Evolutionary conservation across 805 yeast species (phyloP).

Genomic region (Ogataea angusta): DNA sequence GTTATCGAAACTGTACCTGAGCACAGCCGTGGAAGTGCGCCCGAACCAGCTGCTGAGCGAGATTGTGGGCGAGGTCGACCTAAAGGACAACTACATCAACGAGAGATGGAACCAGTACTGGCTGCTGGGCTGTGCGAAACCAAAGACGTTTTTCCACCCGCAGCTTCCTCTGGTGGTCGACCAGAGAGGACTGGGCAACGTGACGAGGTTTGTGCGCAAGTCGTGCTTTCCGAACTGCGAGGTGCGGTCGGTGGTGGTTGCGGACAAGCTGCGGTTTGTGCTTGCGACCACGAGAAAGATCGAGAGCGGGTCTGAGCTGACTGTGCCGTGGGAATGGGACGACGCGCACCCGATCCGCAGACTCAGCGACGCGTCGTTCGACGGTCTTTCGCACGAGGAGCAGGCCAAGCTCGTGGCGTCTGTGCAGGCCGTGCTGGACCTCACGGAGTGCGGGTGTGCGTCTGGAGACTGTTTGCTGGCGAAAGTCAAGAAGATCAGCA

Average conservation of each 20-base stretch:
- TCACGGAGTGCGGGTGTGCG: conserved; percentile 57
- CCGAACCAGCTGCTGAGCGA: conserved; percentile 54
- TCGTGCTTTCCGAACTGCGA: conserved; percentile 76
- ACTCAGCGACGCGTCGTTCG: conserved; percentile 50
- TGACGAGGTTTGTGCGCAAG: conserved; percentile 68
- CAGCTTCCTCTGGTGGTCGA: conserved; percentile 68
- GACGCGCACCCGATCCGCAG: conserved; percentile 65
- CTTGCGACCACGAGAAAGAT: conserved; percentile 57
- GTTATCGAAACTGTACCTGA: conserved; percentile 65
- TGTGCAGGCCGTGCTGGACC: conserved; percentile 57
- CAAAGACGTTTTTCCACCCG: conserved; percentile 55
- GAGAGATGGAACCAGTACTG: conserved; percentile 76
- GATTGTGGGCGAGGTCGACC: conserved; percentile 69
- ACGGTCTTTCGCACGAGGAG: conserved; percentile 49
- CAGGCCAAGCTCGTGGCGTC: conserved; percentile 57
- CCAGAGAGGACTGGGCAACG: conserved; percentile 75
- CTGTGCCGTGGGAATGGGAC: conserved; percentile 91
- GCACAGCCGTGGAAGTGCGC: conserved; percentile 38
- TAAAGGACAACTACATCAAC: conserved; percentile 56
- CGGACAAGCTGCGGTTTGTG: conserved; percentile 43
- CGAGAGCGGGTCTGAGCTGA: conserved; percentile 64
- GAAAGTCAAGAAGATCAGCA: conserved; percentile 60
- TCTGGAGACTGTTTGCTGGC: conserved; percentile 53
- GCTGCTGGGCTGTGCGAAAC: conserved; percentile 65
- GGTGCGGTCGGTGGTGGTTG: conserved; percentile 48